phyloP scores from a whole-genome alignment of 192 early-diverging fungal species.

The Thamnidium elegans region DNA sequence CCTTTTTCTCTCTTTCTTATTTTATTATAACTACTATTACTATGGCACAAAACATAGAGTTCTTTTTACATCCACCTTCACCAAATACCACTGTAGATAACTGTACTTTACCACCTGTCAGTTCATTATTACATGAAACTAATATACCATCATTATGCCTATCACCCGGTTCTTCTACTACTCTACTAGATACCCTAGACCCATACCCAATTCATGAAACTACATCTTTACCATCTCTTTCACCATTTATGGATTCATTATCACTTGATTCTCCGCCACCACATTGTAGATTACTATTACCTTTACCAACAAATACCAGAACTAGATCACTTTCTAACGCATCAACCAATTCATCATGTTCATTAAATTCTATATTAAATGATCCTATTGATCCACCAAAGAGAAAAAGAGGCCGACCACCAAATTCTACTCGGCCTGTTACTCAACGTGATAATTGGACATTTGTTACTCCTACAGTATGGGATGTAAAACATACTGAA shows the following conservation, averaged over 20 bases:
- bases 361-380: constrained; percentile 4
- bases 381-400: constrained; percentile 1
- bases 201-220: neutral
- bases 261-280: constrained; percentile 5
- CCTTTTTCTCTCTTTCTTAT: too few relatives aligned
- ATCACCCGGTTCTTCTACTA: neutral
- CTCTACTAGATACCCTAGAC: neutral
- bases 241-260: constrained; percentile 11
- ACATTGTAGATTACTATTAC: neutral
- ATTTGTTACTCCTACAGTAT: constrained; percentile 38
- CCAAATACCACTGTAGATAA: constrained; percentile 6
- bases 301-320: constrained; percentile 14
- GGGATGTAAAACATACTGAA: constrained; percentile 24
- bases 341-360: constrained; percentile 10
- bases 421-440: constrained; percentile 13
- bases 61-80: constrained; percentile 29
- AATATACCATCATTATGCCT: constrained; percentile 18
- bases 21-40: too few relatives aligned
- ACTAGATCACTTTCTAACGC: constrained; percentile 21
- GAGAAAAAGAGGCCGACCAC: constrained; percentile 30
- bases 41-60: constrained; percentile 23
- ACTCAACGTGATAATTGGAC: constrained; percentile 21
- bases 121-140: constrained; percentile 3
- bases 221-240: constrained; percentile 19
- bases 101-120: constrained; percentile 21